Base-by-base conservation (phyloP, 768 basidiomycete species). In the Epithele typhae region DNA sequence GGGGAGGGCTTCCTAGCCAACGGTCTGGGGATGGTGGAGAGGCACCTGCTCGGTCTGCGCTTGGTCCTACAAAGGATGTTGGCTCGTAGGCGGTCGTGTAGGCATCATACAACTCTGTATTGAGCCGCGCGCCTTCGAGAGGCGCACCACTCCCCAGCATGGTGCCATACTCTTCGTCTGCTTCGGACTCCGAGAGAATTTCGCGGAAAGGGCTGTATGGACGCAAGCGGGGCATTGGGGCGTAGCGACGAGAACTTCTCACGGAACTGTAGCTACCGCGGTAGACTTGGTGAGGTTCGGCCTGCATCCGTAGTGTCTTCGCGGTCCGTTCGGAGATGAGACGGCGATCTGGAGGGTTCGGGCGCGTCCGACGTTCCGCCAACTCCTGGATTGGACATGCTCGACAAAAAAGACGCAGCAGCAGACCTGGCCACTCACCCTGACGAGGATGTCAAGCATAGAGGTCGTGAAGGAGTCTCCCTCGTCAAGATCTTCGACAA, bases 381-480 rank as follows among this genome's bases (percentile, higher is more conserved):
- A 89, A 60, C 74, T 91, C 88, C 88, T 91, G 52, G 9, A 17
- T 23, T 25, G 10, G 39, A 37, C 10, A 18, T 8, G 40, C 12
- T 24, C 47, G 24, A 52, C 37, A 39, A 30, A 15, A 9, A 11
- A 9, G 30, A 27, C 12, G 2, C 23, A 5, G 25, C 11, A 4
- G 17, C 3, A 1, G 19, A 8, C 21, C 0, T 36, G 27, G n/a
- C n/a, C n/a, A 60, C 78, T 63, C 58, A 90, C 88, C 68, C 84
- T 86, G 59, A 90, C 88, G 37, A 91, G 72, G 39, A 86, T 76
- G 49, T 90, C 87, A 48, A 89, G 67, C 40, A 91, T 61, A 0
- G 83, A 76, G 4, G 87, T 77, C 0, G 87, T 89, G 64, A 91
- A 90, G 1, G 85, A 81, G 61, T 91, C 88, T 14, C 87, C 87